phyloP scores from a whole-genome alignment of 2,329 filamentous ascomycete species.

The Aspergillus versicolor region DNA sequence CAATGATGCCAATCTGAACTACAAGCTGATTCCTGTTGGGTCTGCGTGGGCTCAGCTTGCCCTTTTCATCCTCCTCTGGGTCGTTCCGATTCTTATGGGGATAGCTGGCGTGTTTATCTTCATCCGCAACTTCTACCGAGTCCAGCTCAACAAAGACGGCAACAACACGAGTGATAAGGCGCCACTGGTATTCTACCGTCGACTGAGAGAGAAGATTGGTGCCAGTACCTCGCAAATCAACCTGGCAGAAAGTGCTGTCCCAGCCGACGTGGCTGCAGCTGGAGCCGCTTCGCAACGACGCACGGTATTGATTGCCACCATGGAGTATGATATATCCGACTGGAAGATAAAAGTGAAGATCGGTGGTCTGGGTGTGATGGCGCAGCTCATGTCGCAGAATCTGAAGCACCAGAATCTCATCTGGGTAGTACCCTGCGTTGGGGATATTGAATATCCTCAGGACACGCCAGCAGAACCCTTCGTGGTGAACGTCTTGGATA shows the following conservation, averaged over 20 bases:
- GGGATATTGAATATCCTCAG: slow-evolving; percentile 62
- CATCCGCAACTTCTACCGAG: slow-evolving; percentile 61
- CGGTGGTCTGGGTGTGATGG: slow-evolving; percentile 69
- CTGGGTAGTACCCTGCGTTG: slow-evolving; percentile 63
- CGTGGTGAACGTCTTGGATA: slow-evolving; percentile 60
- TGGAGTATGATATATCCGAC: slow-evolving; percentile 72
- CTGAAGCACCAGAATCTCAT: slow-evolving; percentile 65
- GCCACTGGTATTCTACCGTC: slow-evolving; percentile 33
- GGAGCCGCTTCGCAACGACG: slow-evolving; percentile 38
- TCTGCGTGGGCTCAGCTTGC: slow-evolving; percentile 55
- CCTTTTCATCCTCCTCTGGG: slow-evolving; percentile 54
- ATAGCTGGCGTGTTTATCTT: slow-evolving; percentile 55
- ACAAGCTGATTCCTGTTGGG: slow-evolving; percentile 54
- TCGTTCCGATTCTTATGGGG: slow-evolving; percentile 54
- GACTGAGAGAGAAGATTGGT: slow-evolving; percentile 28
- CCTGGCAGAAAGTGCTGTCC: no score
- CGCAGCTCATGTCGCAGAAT: slow-evolving; percentile 66
- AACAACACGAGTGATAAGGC: slow-evolving; percentile 44
- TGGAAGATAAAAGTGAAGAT: slow-evolving; percentile 72
- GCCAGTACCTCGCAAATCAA: no score
- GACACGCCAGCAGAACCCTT: slow-evolving; percentile 62
- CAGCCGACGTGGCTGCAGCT: slow-evolving; percentile 19
- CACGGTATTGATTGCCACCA: slow-evolving; percentile 67
- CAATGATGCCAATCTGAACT: slow-evolving; percentile 55
- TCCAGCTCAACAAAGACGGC: slow-evolving; percentile 62